These are phyloP conservation scores for Tillandsia fasciculata DNA, from an alignment of 176 grass and related monocot genomes.

Conservation along the genomic window DNA sequence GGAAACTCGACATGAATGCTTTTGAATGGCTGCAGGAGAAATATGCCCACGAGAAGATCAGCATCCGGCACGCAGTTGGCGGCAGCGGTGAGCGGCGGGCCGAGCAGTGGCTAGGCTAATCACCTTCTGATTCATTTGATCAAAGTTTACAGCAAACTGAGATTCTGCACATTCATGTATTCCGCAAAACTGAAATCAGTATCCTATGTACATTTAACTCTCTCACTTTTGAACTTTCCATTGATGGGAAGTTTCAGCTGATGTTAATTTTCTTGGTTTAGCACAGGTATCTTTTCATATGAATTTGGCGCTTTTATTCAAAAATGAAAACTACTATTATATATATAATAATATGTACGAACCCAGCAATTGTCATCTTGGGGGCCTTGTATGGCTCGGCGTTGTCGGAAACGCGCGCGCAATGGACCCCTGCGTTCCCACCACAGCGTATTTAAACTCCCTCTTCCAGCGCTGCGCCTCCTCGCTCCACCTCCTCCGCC, in stretches of 20 bases:
- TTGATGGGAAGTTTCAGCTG: too few species aligned
- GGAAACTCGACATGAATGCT: slow-evolving; percentile 78
- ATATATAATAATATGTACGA: too few species aligned
- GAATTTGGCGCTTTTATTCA: too few species aligned
- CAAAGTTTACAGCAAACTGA: slow-evolving; percentile 8
- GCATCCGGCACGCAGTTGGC: slow-evolving; percentile 59
- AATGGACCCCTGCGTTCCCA: background rate
- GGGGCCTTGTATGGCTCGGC: too few species aligned
- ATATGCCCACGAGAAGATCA: slow-evolving; percentile 82
- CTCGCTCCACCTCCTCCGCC: slow-evolving; percentile 10
- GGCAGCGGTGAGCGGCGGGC: slow-evolving; percentile 57
- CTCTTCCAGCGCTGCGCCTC: background rate
- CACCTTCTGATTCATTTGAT: slow-evolving; percentile 2
- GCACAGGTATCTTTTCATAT: too few species aligned
- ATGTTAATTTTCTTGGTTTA: too few species aligned
- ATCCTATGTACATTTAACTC: too few species aligned
- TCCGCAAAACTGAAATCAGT: background rate
- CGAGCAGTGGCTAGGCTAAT: slow-evolving; percentile 63
- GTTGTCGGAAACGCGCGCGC: too few species aligned
- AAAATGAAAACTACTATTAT: too few species aligned
- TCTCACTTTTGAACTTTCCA: too few species aligned
- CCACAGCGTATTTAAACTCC: background rate
- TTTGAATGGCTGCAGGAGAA: slow-evolving; percentile 87
- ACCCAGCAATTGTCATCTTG: too few species aligned
- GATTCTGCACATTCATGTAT: background rate